A percentile compares a stretch with the other conserved stretches of the same genome.
phyloP scores from a whole-genome alignment of 331 rosid species.

The Telfairia occidentalis region DNA sequence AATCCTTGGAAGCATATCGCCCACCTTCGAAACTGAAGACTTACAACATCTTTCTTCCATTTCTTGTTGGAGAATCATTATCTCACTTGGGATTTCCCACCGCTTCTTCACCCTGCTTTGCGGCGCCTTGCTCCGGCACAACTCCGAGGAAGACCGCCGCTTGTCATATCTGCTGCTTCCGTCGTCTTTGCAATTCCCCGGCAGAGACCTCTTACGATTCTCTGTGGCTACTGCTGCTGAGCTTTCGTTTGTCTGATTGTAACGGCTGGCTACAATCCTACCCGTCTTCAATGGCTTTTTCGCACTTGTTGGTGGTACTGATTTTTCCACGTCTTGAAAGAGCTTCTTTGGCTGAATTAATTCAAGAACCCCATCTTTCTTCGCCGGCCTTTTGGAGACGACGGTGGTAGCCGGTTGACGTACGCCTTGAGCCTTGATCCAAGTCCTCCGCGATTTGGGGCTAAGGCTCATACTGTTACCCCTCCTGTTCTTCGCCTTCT shows the following conservation, averaged over 20 bases:
- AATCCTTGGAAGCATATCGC: slow-evolving; percentile 51
- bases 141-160: slow-evolving; percentile 26
- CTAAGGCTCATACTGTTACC: slow-evolving; percentile 42
- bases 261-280: slow-evolving; percentile 74
- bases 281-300: slow-evolving; percentile 50
- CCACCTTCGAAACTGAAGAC: not conserved
- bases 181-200: slow-evolving; percentile 48
- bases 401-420: slow-evolving; percentile 33
- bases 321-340: slow-evolving; percentile 56
- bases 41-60: slow-evolving; percentile 24
- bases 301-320: slow-evolving; percentile 18
- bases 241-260: slow-evolving; percentile 27
- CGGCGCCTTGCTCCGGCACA: slow-evolving; percentile 20
- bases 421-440: slow-evolving; percentile 25
- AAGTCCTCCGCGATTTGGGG: slow-evolving; percentile 38
- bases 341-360: slow-evolving; percentile 66
- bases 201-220: slow-evolving; percentile 57
- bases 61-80: not conserved
- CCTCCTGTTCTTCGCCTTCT: slow-evolving; percentile 32
- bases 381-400: slow-evolving; percentile 34
- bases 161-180: slow-evolving; percentile 31
- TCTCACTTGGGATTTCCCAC: slow-evolving; percentile 48
- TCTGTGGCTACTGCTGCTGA: slow-evolving; percentile 23
- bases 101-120: slow-evolving; percentile 31
- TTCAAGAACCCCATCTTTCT: slow-evolving; percentile 33